A percentile compares a stretch with the other conserved stretches of the same genome.
These are phyloP conservation scores for Aleurites moluccanus DNA, from an alignment of 441 rosid genomes.

Conservation along the genomic window DNA sequence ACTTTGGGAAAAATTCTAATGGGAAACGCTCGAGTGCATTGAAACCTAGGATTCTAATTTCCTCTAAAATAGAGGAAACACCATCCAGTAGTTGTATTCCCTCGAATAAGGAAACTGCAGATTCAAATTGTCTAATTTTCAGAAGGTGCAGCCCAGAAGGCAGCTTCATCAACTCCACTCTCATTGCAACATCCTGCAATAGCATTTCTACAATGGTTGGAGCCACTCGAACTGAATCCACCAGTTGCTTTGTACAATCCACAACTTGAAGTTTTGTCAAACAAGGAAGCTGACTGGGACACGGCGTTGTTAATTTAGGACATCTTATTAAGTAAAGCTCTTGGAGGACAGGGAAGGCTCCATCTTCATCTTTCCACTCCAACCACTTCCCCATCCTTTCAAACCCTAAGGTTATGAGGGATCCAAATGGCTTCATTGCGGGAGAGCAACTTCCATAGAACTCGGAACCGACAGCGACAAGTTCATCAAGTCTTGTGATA, in stretches of 20 bases:
- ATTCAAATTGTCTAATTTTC: neutral
- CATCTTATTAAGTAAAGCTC: neutral
- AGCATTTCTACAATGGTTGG: neutral
- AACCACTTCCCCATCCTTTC: neutral
- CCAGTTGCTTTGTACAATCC: neutral
- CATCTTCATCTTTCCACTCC: neutral
- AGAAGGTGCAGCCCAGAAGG: conserved; percentile 2
- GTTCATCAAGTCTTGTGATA: neutral
- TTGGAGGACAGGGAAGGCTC: neutral
- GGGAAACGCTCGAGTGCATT: neutral
- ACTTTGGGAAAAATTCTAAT: neutral
- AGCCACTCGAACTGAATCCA: neutral
- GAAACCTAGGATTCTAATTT: neutral
- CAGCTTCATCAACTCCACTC: neutral
- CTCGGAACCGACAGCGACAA: neutral
- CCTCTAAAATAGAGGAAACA: neutral
- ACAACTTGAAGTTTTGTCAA: neutral
- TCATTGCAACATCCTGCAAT: neutral
- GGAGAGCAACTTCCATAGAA: neutral
- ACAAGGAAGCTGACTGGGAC: conserved; percentile 11
- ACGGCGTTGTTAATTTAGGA: neutral
- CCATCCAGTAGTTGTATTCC: too few species aligned
- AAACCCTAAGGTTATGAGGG: neutral
- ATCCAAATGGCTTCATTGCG: neutral
- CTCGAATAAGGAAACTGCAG: neutral